These are phyloP conservation scores for Penicillium sp. DNA, from an alignment of 2,329 filamentous ascomycete genomes.

Conservation along the genomic window DNA sequence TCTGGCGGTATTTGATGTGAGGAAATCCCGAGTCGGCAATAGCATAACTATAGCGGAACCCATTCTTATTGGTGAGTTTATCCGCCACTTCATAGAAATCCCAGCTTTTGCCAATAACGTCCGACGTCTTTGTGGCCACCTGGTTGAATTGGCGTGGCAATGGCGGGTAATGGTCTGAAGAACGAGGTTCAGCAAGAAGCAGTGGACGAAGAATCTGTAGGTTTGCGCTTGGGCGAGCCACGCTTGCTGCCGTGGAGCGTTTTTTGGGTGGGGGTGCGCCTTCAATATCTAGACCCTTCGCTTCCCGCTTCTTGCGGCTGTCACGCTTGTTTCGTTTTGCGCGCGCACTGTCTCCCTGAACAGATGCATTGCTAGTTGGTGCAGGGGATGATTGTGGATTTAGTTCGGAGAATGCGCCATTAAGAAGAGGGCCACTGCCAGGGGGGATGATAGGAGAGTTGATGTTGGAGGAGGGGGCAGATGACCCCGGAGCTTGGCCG, in stretches of 20 bases:
- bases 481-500: constrained; percentile 32
- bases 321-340: constrained; percentile 45
- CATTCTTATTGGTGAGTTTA: constrained; percentile 63
- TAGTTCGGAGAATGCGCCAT: constrained; percentile 28
- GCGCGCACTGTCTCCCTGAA: constrained; percentile 30
- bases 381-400: constrained; percentile 37
- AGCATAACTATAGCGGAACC: constrained; percentile 86
- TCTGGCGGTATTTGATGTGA: constrained; percentile 86
- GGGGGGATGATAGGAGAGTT: constrained; percentile 36
- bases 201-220: constrained; percentile 43
- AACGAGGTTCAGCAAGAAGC: constrained; percentile 40
- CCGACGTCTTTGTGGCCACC: constrained; percentile 36
- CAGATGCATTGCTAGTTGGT: constrained; percentile 29
- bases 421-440: constrained; percentile 28
- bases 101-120: constrained; percentile 36
- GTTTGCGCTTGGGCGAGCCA: constrained; percentile 38
- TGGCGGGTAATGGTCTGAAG: constrained; percentile 39
- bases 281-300: constrained; percentile 42
- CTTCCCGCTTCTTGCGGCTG: constrained; percentile 45
- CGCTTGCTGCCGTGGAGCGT: constrained; percentile 29
- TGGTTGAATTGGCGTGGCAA: constrained; percentile 42
- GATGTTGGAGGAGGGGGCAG: constrained; percentile 37
- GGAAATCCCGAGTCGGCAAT: constrained; percentile 87
- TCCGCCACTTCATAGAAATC: constrained; percentile 46
- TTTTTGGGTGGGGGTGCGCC: constrained; percentile 37